phyloP scores from a whole-genome alignment of 139 green algal species.

The Spirogloea muscicola region DNA sequence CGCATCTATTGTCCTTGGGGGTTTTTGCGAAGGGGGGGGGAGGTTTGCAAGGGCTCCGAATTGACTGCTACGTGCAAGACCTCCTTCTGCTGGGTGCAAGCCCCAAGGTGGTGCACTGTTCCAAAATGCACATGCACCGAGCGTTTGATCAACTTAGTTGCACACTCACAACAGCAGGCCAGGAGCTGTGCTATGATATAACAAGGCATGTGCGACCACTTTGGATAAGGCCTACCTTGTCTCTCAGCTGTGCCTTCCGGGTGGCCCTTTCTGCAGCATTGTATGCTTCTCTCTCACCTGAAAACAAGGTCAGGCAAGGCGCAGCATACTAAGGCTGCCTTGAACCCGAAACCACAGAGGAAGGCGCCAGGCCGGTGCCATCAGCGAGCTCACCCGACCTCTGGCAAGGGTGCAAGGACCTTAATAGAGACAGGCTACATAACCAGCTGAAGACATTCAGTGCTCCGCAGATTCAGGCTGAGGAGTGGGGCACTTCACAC shows the following conservation, averaged over 20 bases:
- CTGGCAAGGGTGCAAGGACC: not conserved
- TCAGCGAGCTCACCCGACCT: not conserved
- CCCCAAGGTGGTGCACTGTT: no score
- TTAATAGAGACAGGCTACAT: not conserved
- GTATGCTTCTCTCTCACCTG: slow-evolving; percentile 62
- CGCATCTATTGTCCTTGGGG: not conserved
- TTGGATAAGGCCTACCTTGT: no score
- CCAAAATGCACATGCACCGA: no score
- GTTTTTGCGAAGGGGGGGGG: not conserved
- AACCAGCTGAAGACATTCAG: not conserved
- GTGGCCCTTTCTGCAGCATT: slow-evolving; percentile 31
- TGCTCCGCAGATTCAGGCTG: not conserved
- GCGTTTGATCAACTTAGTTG: no score
- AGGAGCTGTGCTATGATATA: no score
- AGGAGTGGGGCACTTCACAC: no score
- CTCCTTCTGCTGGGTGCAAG: no score
- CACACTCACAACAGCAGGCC: no score
- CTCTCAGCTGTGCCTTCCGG: slow-evolving; percentile 53
- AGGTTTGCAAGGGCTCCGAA: not conserved
- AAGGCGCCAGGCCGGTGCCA: no score
- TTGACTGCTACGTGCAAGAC: no score
- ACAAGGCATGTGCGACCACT: not conserved
- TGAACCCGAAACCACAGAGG: no score
- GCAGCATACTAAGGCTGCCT: no score
- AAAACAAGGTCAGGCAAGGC: not conserved